Evolutionary conservation across 495 filamentous ascomycete genomes (phyloP), one percentile per base, ranked within the genome.

Genomic region (Parathielavia hyrcaniae): DNA sequence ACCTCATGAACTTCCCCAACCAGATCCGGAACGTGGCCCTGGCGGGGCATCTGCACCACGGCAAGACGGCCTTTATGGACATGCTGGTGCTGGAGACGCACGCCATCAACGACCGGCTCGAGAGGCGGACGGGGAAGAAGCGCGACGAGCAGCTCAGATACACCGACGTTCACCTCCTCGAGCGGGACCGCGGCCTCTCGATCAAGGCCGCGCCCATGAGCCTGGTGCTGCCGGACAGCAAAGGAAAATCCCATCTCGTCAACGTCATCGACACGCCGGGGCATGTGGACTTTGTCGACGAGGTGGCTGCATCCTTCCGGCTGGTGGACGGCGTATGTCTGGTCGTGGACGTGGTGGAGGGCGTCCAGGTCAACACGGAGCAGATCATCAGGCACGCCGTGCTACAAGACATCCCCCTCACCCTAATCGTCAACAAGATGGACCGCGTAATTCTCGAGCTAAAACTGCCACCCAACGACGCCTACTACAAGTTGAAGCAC

Each of bases 401-500:
- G 7, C 77, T 96, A 49, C 89, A 96, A 69, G 90, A 89, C 65
- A 78, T 97, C 12, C 92, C 93, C 0, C 75, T 98, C 63, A 90
- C 88, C 2, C 71, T 98, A 61, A 83, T 97, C 51, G 80, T 98
- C 71, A 98, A 97, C 77, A 98, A 98, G 72, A 86, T 98, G 84
- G 93, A 98, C 62, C 84, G 93, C 40, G 75, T 98, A 55, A 95
- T 98, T 54, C 74, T 98, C 36, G 93, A 98, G 70, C 81, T 98
- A 53, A 95, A 96, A 70, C 80, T 98, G 16, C 95, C 95, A 1
- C 95, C 95, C 5, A 88, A 84, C 60, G 93, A 98, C 68, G 93
- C 93, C 23, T 98, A 97, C 70, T 97, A 96, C 81, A 98, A 98
- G 74, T 71, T 98, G 50, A 97, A 97, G 67, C 92, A 97, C 72